Base-by-base conservation (phyloP, 1,284 basidiomycete species). In the Leccinum solheimii region DNA sequence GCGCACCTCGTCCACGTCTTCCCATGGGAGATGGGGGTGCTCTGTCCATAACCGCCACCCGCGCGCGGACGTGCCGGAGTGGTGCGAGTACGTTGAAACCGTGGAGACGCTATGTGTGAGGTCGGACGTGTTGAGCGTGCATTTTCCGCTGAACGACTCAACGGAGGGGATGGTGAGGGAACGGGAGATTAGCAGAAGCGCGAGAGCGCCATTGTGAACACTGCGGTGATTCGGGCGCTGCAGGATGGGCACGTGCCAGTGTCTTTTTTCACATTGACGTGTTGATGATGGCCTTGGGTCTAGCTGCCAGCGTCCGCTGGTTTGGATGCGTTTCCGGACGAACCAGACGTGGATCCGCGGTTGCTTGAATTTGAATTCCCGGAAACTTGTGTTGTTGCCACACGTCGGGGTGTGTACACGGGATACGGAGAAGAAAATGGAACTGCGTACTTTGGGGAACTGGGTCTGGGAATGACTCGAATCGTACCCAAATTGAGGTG, bases 281-380 rank as follows among this genome's bases (percentile, higher is more conserved):
- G 91, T 83, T 95, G 64, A 27, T 27, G 26, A 27, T 27, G 26
- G 26, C 26, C 26, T 27, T 27, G 26, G 26, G 26, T 27, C 26
- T 27, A 27, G 26, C 26, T 27, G 26, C 26, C 26, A 27, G 86
- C 83, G 56, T 89, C 88, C 6, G 91, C 92, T 27, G 95, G 95
- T 26, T 79, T 97, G 30, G 95, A 97, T 68, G 94, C 97, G 32
- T 97, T 85, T 79, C 92, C 92, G 4, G 83, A 94, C 74, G 95
- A 97, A 75, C 94, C 94, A 1, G 78, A 86, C 53, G 88, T 97
- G 59, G 92, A 96, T 75, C 88, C 90, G 2, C 83, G 86, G 19
- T 78, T 95, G 48, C 79, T 94, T 59, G 84, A 86, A 16, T 92
- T 93, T 75, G 26, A 27, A 27, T 27, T 27, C 26, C 86, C 90